These are phyloP conservation scores for Peronospora tabacina DNA, from an alignment of 352 stramenopile genomes.

Conservation along the genomic window DNA sequence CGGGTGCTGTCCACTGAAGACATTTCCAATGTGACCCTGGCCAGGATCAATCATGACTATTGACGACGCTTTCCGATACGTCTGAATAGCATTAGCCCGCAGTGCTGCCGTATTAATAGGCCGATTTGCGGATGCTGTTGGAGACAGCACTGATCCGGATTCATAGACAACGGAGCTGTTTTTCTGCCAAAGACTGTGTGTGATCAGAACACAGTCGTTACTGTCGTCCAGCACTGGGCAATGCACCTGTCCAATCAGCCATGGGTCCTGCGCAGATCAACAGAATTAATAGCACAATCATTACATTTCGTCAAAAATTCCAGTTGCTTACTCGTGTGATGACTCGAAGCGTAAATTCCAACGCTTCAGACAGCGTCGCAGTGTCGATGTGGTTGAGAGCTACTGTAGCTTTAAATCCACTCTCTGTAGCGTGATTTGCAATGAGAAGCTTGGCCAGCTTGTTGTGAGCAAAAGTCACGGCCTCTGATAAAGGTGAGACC, in stretches of 20 bases:
- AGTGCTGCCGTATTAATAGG: constrained; percentile 25
- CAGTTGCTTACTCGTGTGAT: constrained; percentile 40
- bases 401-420: constrained; percentile 46
- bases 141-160: constrained; percentile 16
- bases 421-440: constrained; percentile 53
- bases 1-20: constrained; percentile 64
- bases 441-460: constrained; percentile 60
- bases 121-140: constrained; percentile 14
- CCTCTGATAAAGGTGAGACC: constrained; percentile 63
- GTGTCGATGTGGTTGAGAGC: constrained; percentile 57
- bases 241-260: constrained; percentile 69
- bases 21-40: constrained; percentile 61
- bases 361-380: constrained; percentile 39
- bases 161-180: constrained; percentile 17
- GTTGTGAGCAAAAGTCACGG: constrained; percentile 74
- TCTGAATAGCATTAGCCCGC: constrained; percentile 51
- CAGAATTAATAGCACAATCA: not conserved
- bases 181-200: constrained; percentile 67
- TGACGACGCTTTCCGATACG: constrained; percentile 62
- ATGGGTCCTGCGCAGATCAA: constrained; percentile 36
- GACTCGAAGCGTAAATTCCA: constrained; percentile 63
- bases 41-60: constrained; percentile 71
- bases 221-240: constrained; percentile 56
- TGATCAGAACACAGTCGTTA: constrained; percentile 51
- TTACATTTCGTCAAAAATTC: not conserved